Evolutionary conservation across 495 filamentous ascomycete species (phyloP), one percentile per base, ranked within the genome.

Genomic region (Saxophila tyrrhenica): DNA sequence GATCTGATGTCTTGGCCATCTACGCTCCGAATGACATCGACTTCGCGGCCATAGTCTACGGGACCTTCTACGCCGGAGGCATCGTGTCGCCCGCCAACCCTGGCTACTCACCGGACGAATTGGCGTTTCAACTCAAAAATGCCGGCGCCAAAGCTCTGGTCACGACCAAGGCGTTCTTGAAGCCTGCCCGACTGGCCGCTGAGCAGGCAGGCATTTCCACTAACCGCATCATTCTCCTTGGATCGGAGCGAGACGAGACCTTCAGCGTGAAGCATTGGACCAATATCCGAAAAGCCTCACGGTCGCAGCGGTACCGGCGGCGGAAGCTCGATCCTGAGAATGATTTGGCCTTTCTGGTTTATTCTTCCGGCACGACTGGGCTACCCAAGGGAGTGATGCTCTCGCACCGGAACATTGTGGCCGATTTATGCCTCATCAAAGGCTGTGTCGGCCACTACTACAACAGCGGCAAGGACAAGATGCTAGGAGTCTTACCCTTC

Each of bases 91-190:
- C 91, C 0, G 88, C 88, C 9, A 96, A 95, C 65, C 90, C 91
- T 20, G 77, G 78, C 1, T 96, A 95, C 69, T 94, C 85, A 1
- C 78, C 73, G 19, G 81, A 94, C 8, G 91, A 97, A 65, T 75
- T 97, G 13, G 83, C 85, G n/a, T 94, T 86, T 65, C 91, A 97
- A 66, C 77, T 97, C 56, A 81, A 83, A 60, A 84, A 92, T 66
- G 83, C 86, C 0, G 75, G 78, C 1, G 88, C 88, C 35, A 89
- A 82, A 62, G 87, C 74, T 1, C 67, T 97, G 22, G 78, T 82
- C 5, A 97, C 91, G 1, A 84, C 86, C 55, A 62, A 72, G 11
- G 67, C 81, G 0, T 73, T 82, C 51, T 70, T 94, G 1, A 62
- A 75, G 7, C 73, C 72, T 1, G 91, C 83, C 3, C 64, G 64